A percentile compares a stretch with the other conserved stretches of the same genome.
phyloP scores from a whole-genome alignment of 2,329 filamentous ascomycete genomes.

The Aspergillus versicolor region DNA sequence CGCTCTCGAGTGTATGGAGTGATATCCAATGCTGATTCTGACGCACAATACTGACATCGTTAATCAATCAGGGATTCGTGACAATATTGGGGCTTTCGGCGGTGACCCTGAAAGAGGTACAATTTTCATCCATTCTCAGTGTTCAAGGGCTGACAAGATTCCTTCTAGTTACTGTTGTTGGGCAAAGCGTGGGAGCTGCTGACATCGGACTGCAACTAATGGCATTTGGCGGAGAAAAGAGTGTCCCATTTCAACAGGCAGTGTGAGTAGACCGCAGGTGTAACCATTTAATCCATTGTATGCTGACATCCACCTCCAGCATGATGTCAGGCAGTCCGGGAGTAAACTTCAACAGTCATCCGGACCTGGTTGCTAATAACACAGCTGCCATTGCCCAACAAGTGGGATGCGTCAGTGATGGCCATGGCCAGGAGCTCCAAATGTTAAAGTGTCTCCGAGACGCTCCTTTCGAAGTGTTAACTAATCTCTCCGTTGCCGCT shows the following conservation, averaged over 20 bases:
- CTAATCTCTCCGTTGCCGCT: conserved; percentile 26
- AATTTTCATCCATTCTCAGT: no score
- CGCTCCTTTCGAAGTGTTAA: conserved; percentile 16
- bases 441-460: conserved; percentile 22
- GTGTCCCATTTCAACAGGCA: conserved; percentile 31
- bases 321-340: conserved; percentile 32
- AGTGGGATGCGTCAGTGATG: conserved; percentile 10
- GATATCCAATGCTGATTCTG: neutral
- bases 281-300: conserved; percentile 10
- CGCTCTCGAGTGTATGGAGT: conserved; percentile 31
- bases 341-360: conserved; percentile 29
- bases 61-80: conserved; percentile 13
- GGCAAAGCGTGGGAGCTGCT: conserved; percentile 31
- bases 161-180: conserved; percentile 26
- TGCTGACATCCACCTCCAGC: conserved; percentile 8
- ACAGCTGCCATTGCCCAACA: conserved; percentile 22
- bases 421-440: conserved; percentile 5
- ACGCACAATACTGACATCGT: neutral
- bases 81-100: conserved; percentile 19
- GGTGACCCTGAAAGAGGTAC: conserved; percentile 18
- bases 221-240: conserved; percentile 23
- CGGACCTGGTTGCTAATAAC: conserved; percentile 23
- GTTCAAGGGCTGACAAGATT: neutral
- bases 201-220: conserved; percentile 29
- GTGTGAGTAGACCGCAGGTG: conserved; percentile 15